Conservation (phyloP, 768 basidiomycete species). For the Gymnopilus junonius region DNA sequence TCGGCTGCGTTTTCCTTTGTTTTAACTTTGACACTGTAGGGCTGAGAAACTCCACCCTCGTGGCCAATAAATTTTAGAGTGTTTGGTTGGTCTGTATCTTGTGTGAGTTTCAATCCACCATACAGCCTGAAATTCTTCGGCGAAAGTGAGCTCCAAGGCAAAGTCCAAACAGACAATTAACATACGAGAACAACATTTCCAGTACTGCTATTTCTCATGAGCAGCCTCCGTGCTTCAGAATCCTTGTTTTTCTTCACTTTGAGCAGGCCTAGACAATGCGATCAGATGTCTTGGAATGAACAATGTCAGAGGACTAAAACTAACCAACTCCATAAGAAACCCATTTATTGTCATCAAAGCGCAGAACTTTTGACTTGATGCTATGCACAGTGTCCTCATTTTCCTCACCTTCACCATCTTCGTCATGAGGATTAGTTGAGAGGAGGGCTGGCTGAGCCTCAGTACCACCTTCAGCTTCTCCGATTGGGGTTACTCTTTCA, state of each 20-base stretch:
- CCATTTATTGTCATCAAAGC: conserved; percentile 48
- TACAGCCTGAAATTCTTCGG: conserved; percentile 77
- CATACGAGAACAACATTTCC: conserved; percentile 78
- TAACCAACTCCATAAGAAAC: conserved; percentile 18
- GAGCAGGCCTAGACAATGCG: conserved; percentile 53
- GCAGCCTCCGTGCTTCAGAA: conserved; percentile 56
- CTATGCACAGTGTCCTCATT: conserved; percentile 70
- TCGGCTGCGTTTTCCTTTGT: conserved; percentile 60
- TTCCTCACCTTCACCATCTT: conserved; percentile 83
- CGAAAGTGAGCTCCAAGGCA: conserved; percentile 7
- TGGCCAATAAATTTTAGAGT: conserved; percentile 72
- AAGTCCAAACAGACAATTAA: conserved; percentile 18
- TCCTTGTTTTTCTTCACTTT: conserved; percentile 78
- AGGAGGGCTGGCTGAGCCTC: conserved; percentile 24
- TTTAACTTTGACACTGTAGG: conserved; percentile 66
- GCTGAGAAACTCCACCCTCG: conserved; percentile 58
- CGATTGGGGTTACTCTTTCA: conserved; percentile 17
- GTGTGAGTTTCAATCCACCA: conserved; percentile 55
- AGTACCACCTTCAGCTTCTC: conserved; percentile 26
- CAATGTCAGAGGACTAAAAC: conserved; percentile 25
- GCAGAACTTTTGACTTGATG: conserved; percentile 65
- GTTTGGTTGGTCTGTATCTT: conserved; percentile 44
- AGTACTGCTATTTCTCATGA: conserved; percentile 74
- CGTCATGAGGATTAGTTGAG: conserved; percentile 52
- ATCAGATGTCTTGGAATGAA: not conserved